These are phyloP conservation scores for Candida silvatica DNA, from an alignment of 805 yeast species.

Conservation along the genomic window DNA sequence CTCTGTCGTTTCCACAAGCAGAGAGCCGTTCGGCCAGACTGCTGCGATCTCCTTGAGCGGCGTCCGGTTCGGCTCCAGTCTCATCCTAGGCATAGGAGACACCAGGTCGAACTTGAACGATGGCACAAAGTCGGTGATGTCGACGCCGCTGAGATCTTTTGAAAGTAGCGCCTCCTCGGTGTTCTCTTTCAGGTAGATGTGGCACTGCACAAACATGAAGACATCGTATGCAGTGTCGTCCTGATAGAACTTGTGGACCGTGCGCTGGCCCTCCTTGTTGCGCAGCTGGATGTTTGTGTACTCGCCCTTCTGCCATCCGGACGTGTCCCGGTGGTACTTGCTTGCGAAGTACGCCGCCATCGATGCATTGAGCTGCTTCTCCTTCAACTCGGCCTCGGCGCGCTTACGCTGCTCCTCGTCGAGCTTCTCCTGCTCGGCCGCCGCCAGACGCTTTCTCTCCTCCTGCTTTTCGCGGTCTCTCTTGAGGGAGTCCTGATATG, in stretches of 20 bases:
- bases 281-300: slow-evolving; percentile 42
- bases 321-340: slow-evolving; percentile 4
- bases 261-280: slow-evolving; percentile 43
- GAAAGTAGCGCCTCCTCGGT: slow-evolving; percentile 6
- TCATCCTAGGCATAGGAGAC: slow-evolving; percentile 28
- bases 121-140: slow-evolving; percentile 10
- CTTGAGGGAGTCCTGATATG: slow-evolving; percentile 52
- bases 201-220: slow-evolving; percentile 40
- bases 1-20: slow-evolving; percentile 21
- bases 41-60: slow-evolving; percentile 19
- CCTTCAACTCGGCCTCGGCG: slow-evolving; percentile 7
- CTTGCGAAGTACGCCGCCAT: slow-evolving; percentile 5
- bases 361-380: slow-evolving; percentile 14
- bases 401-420: slow-evolving; percentile 13
- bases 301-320: slow-evolving; percentile 20
- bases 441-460: slow-evolving; percentile 25
- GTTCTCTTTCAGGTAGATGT: slow-evolving; percentile 16
- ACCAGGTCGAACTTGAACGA: slow-evolving; percentile 25
- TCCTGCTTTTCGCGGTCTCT: slow-evolving; percentile 47
- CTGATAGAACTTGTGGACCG: slow-evolving; percentile 34
- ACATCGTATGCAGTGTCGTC: slow-evolving; percentile 35
- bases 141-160: slow-evolving; percentile 6
- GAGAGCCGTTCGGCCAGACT: slow-evolving; percentile 31
- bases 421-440: slow-evolving; percentile 13
- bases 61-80: slow-evolving; percentile 15